Evolutionary conservation across 2,329 filamentous ascomycete species (phyloP), one percentile per base, ranked within the genome.

Genomic region (Colletotrichum tabaci): DNA sequence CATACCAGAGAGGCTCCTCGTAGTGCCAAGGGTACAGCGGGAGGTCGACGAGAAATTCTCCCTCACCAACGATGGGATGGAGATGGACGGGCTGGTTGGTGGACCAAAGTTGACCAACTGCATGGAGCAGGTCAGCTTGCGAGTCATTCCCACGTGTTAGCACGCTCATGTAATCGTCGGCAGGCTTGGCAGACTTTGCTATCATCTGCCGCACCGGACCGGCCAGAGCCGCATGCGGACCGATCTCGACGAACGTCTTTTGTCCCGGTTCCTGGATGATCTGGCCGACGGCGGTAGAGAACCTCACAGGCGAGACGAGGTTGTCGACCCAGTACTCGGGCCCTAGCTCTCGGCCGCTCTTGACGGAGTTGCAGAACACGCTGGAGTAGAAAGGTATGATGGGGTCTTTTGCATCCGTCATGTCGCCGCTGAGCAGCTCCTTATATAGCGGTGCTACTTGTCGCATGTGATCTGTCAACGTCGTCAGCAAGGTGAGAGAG

Each of bases 271-370:
- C 49, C 12, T 53, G n/a, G 6, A 53, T 12, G n/a, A 30, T 30
- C 26, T 21, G 72, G 8, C 80, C 79, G 5, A 82, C 77, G 6
- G 79, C 81, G 57, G 83, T 21, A 66, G 86, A 85, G 71, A 87
- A 86, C 6, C 79, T 77, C 0, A 87, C 81, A 0, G 83, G 78
- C 9, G 77, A 78, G 1, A 79, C 80, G 15, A 84, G 74, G 61
- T 84, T 84, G 15, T 82, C 80, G 0, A 85, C 82, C 85, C 85
- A 86, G 76, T 87, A 85, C 26, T 9, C 7, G 7, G 49, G n/a
- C 26, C 26, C 49, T 21, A 53, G 49, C 26, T 53, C 26, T 21
- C 49, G n/a, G 26, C 26, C n/a, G 26, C 49, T 30, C 26, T 21
- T 53, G n/a, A 53, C 7, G 13, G n/a, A 30, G 9, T 53, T 30